Evolutionary conservation across 257 asterid genomes (phyloP).

Genomic region (Solanum pinnatisectum): DNA sequence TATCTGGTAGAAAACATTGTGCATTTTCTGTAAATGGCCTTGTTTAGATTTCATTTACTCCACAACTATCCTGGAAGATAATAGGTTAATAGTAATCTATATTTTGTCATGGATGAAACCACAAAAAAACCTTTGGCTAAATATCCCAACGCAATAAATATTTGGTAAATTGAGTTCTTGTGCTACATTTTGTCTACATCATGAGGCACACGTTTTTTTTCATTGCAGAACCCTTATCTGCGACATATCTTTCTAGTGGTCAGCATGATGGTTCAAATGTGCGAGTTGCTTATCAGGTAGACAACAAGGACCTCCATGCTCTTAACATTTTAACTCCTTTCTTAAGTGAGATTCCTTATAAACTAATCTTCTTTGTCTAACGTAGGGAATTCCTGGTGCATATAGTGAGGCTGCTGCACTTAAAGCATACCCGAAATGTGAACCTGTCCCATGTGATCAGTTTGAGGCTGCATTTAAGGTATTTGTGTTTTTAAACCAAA

Average conservation of each 20-base stretch:
- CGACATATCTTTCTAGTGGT: constrained; percentile 25
- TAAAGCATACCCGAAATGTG: constrained; percentile 80
- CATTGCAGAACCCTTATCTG: constrained; percentile 76
- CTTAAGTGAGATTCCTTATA: background rate
- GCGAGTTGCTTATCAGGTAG: constrained; percentile 93
- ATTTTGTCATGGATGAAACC: background rate
- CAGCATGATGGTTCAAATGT: constrained; percentile 42
- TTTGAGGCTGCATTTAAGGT: constrained; percentile 91
- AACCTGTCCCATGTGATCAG: constrained; percentile 91
- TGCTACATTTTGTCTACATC: background rate
- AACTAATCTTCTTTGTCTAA: constrained; percentile 1
- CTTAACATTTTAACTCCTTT: background rate
- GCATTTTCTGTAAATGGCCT: background rate
- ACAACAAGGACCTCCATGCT: background rate
- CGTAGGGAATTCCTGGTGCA: constrained; percentile 84
- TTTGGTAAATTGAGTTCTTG: background rate
- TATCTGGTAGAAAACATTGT: background rate
- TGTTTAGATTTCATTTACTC: background rate
- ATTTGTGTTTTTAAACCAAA: background rate
- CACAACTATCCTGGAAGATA: background rate
- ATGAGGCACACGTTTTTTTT: background rate
- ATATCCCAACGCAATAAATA: background rate
- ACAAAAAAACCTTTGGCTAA: background rate
- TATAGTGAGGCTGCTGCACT: constrained; percentile 90
- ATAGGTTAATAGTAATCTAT: background rate